Evolutionary conservation across 2,329 filamentous ascomycete species (phyloP), one percentile per base, ranked within the genome.

Genomic region (Talaromyces sp.): DNA sequence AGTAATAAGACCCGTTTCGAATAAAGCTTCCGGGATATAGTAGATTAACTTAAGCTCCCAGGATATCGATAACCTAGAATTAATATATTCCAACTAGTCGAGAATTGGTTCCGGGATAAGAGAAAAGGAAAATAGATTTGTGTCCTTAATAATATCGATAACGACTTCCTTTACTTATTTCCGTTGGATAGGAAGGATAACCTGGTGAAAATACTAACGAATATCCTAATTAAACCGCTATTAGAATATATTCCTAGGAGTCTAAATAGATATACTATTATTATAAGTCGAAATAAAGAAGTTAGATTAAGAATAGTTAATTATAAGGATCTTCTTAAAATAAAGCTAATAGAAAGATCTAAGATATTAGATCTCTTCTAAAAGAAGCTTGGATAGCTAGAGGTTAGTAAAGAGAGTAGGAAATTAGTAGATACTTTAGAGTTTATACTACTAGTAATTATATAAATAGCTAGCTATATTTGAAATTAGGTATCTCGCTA

Each of bases 1-100:
- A 47, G 44, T 27, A 47, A 36, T 10, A 16, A 30, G 11, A 19
- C 16, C 30, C 61, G 70, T 7, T 71, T 74, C 42, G 65, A 75
- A 54, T 62, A 73, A 49, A 64, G 65, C 30, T 73, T 65, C 52
- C 63, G 58, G 47, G 63, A 71, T n/a, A 68, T 76, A 56, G 69
- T 70, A 20, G 59, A 70, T 30, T 47, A 36, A 1, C 57, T 66
- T 9, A 66, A 67, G 50, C 55, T 76, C 11, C 51, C 58, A 4
- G 65, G 66, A 6, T 63, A 69, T 13, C 41, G 66, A 17, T 55
- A 75, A 52, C 65, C 66, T 5, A 58, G 58, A 2, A 61, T 57
- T 10, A 61, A 76, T 51, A 64, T 73, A 27, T 67, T 72, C 41
- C 16, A 63, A 44, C 63, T 68, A 2, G 52, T 69, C 10, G 24